A percentile compares a stretch with the other conserved stretches of the same genome.
Evolutionary conservation across 2,329 filamentous ascomycete species (phyloP).

Genomic region (Tolypocladium pustulatum): DNA sequence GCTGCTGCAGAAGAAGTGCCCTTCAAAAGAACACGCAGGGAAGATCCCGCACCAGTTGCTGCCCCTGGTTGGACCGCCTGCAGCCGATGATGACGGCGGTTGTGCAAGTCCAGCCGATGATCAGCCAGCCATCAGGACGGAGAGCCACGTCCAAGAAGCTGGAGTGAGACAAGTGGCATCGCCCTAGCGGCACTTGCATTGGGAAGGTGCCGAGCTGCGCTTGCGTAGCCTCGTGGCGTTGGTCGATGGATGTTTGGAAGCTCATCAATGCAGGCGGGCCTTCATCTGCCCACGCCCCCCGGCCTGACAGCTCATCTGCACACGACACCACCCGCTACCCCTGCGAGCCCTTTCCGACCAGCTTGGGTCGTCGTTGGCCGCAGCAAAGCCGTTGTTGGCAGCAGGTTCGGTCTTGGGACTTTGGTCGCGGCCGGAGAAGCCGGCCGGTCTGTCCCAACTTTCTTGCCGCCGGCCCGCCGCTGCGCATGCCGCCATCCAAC

Average conservation of each 20-base stretch:
- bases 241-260: not conserved
- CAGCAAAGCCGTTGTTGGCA: not conserved
- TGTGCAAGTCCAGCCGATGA: not conserved
- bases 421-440: not conserved
- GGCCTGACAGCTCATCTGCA: not conserved
- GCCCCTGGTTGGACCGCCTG: not conserved
- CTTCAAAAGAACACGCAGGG: not conserved
- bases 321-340: not conserved
- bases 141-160: not conserved
- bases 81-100: not conserved
- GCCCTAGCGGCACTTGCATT: constrained; percentile 4
- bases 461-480: not conserved
- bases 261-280: not conserved
- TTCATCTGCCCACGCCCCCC: not conserved
- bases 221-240: not conserved
- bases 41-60: not conserved
- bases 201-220: constrained; percentile 5
- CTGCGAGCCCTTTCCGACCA: not conserved
- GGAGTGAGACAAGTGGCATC: not conserved
- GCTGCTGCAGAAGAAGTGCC: not conserved
- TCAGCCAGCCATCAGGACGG: not conserved
- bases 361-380: not conserved
- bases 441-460: not conserved
- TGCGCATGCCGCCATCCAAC: not conserved
- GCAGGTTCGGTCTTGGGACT: not conserved